phyloP scores from a whole-genome alignment of 495 filamentous ascomycete species.

The Hypoxylon rickii region DNA sequence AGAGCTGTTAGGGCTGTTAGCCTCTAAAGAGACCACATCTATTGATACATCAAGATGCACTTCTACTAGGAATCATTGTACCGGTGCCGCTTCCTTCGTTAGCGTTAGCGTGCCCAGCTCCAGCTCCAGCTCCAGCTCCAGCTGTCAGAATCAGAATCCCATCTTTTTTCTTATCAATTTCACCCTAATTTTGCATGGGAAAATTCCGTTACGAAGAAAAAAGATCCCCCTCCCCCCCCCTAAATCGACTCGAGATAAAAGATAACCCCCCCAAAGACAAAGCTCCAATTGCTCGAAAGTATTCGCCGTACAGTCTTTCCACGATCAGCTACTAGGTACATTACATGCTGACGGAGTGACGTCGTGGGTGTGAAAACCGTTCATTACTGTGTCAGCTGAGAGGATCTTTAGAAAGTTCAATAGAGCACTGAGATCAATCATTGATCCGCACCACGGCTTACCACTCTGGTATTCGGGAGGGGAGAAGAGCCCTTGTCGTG shows the following conservation, averaged over 20 bases:
- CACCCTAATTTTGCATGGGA: too few species aligned
- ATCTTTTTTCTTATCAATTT: background rate
- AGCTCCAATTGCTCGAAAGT: conserved; percentile 26
- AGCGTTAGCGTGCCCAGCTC: too few species aligned
- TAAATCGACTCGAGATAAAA: conserved; percentile 1
- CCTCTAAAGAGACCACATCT: too few species aligned
- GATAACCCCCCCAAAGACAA: conserved; percentile 22
- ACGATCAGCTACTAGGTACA: conserved; percentile 10
- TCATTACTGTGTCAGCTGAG: conserved; percentile 9
- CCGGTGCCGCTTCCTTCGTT: background rate
- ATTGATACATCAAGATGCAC: too few species aligned
- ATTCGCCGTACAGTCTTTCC: conserved; percentile 9
- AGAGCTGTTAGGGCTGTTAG: too few species aligned
- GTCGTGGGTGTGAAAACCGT: conserved; percentile 16
- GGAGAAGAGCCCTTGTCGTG: background rate
- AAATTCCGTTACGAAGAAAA: too few species aligned
- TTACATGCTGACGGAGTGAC: conserved; percentile 17
- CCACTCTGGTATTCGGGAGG: conserved; percentile 8
- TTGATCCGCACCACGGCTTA: conserved; percentile 17
- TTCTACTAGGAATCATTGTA: too few species aligned
- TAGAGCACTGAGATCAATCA: background rate
- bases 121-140: too few species aligned
- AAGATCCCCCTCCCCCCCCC: too few species aligned
- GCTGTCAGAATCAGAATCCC: background rate
- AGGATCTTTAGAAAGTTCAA: background rate